Conservation (phyloP, 345 rosid species). For the Aquilaria malaccensis region DNA sequence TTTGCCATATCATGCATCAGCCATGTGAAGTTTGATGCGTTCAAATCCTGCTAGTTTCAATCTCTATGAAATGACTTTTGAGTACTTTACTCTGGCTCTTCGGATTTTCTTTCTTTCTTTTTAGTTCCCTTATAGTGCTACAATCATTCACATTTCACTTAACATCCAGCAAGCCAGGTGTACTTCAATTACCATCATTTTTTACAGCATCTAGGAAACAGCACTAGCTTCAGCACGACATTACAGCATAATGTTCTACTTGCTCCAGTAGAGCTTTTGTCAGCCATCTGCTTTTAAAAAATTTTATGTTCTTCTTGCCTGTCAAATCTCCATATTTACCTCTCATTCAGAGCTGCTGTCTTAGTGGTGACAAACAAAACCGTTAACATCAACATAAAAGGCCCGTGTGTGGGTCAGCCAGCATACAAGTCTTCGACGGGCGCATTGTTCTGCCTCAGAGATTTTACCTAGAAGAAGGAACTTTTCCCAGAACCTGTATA, state of each 20-base stretch:
- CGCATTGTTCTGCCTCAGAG: background rate
- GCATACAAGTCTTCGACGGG: background rate
- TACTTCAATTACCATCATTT: no score
- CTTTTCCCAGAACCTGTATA: background rate
- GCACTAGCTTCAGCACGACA: no score
- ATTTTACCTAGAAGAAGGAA: background rate
- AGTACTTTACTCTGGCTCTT: no score
- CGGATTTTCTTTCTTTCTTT: no score
- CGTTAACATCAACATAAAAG: constrained; percentile 25
- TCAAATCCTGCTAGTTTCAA: no score
- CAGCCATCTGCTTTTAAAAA: background rate
- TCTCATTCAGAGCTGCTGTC: constrained; percentile 22
- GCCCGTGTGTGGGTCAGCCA: constrained; percentile 1
- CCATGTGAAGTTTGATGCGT: no score
- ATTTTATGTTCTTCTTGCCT: background rate
- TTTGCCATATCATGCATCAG: no score
- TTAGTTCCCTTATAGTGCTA: no score
- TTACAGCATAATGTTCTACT: background rate
- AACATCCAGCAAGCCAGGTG: no score
- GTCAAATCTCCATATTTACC: constrained; percentile 7
- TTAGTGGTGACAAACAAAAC: constrained; percentile 17
- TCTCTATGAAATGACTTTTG: no score
- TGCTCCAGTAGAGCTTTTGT: background rate
- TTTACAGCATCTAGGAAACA: no score
- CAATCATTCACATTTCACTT: no score